These are phyloP conservation scores for Populus hybrid DNA, from an alignment of 441 rosid genomes.

Conservation along the genomic window DNA sequence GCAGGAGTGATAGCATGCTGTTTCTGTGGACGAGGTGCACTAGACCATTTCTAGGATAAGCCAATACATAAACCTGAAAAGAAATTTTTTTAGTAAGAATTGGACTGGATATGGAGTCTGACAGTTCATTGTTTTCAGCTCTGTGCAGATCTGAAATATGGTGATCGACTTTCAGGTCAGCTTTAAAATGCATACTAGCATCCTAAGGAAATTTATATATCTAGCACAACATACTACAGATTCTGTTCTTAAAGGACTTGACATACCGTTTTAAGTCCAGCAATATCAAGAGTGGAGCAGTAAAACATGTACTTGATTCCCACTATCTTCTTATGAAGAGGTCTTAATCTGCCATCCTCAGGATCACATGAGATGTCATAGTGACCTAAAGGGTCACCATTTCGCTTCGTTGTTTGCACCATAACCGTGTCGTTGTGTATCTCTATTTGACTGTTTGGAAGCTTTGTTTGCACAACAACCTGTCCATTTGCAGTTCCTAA, in stretches of 20 bases:
- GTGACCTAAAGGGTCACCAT: slow-evolving; percentile 7
- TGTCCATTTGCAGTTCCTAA: slow-evolving; percentile 36
- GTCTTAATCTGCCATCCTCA: neutral
- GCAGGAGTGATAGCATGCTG: slow-evolving; percentile 20
- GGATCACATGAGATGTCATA: slow-evolving; percentile 18
- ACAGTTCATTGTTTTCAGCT: neutral
- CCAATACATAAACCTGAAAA: slow-evolving; percentile 41
- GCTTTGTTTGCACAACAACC: slow-evolving; percentile 27
- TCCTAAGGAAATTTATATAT: neutral
- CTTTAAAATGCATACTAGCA: too few species aligned
- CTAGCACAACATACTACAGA: neutral
- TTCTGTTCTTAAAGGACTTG: neutral
- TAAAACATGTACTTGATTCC: slow-evolving; percentile 29
- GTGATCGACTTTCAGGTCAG: too few species aligned
- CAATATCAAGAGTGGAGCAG: slow-evolving; percentile 37
- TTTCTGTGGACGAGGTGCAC: slow-evolving; percentile 20
- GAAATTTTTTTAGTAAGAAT: neutral
- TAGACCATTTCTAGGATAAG: slow-evolving; percentile 22
- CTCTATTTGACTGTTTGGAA: slow-evolving; percentile 18
- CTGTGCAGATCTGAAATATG: neutral
- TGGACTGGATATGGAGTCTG: neutral
- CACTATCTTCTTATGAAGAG: slow-evolving; percentile 10
- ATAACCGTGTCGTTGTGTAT: slow-evolving; percentile 20
- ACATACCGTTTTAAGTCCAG: slow-evolving; percentile 35
- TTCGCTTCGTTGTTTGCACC: slow-evolving; percentile 15